Evolutionary conservation across 371 early-diverging fungal genomes (phyloP), one percentile per base, ranked within the genome.

Genomic region (Mycotypha africana): DNA sequence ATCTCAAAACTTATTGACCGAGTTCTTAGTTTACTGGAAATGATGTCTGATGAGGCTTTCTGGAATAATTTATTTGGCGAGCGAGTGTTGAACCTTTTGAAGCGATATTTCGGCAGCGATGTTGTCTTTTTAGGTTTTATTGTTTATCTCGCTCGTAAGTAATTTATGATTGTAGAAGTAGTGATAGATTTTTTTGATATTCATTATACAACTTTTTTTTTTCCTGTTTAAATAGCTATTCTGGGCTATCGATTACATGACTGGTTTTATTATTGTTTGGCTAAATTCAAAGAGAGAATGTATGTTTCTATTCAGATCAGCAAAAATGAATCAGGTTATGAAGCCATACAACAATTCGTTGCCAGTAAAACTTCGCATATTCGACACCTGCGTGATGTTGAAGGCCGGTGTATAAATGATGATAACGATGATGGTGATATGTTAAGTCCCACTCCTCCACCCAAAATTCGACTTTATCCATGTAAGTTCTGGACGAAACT

Each of bases 61-160:
- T 62, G 63, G 63, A 38, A 38, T 22, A 23, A 16, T n/a, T 10
- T 62, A 2, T 20, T 62, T 28, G 59, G 63, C 12, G 59, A 58
- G 14, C 44, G 63, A 11, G 34, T 39, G 7, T 39, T 58, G 20
- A 50, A 49, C 15, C 15, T 62, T 6, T 37, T 58, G 35, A 55
- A 51, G 2, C 55, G 56, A 11, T 62, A 62, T 22, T 46, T 62
- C 42, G 56, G 55, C 9, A 62, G 50, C 28, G 63, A 62, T 40
- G 63, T 58, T 33, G 49, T 62, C 22, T 51, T 55, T 32, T 46
- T 55, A 21, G 63, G 63, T 51, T 45, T 62, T 19, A 48, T 58
- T 21, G 55, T 55, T 5, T 62, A 62, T 40, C 36, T 55, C 45
- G 49, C 53, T 22, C 53, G 61, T 61, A 61, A 61, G 56, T 60